Base-by-base conservation (phyloP, 2,329 filamentous ascomycete species). In the Epichloe sp. region DNA sequence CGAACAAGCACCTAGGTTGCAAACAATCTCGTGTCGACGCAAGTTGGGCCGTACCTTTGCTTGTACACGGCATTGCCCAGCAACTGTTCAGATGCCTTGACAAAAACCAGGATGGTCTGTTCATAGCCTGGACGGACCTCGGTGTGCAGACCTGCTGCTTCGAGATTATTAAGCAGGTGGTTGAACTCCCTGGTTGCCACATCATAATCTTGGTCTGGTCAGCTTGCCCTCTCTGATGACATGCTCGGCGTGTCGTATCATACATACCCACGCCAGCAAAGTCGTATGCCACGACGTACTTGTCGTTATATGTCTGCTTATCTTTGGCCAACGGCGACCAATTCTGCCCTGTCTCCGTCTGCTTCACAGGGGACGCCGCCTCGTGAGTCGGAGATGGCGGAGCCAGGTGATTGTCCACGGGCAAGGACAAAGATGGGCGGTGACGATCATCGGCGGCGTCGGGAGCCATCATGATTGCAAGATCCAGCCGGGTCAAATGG, bases 91-190 rank as follows among this genome's bases (percentile, higher is more conserved):
- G 82, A 80, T 7, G 78, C 80, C 55, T 79, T 79, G 56, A 82
- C 73, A 58, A 86, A 87, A 50, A 88, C 66, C 11, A 88, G 68
- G 10, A 88, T 69, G 1, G 82, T 81, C 55, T 80, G 72, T n/a
- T 80, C 78, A 52, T 81, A 78, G 19, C 84, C 85, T 54, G 81
- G 79, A 55, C 85, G 77, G n/a, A 86, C 82, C 65, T 88, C 83
- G 0, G 80, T 83, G 50, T 83, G 76, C 52, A 88, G 70, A 10
- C 84, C 83, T 34, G 82, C 79, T 40, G 73, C 72, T 11, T 79
- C 73, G 36, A 88, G 68, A 40, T 79, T 76, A 31, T 76, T 66
- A 34, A 85, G 69, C 3, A 88, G 72, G 4, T 55, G 53, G n/a
- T 57, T 62, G 48, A 70, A 63, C 44, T 70, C 65, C 65, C 64